Percentiles rank a stretch among this genome's conserved stretches.
phyloP scores from a whole-genome alignment of 2,329 filamentous ascomycete species.

The Seiridium unicorne region DNA sequence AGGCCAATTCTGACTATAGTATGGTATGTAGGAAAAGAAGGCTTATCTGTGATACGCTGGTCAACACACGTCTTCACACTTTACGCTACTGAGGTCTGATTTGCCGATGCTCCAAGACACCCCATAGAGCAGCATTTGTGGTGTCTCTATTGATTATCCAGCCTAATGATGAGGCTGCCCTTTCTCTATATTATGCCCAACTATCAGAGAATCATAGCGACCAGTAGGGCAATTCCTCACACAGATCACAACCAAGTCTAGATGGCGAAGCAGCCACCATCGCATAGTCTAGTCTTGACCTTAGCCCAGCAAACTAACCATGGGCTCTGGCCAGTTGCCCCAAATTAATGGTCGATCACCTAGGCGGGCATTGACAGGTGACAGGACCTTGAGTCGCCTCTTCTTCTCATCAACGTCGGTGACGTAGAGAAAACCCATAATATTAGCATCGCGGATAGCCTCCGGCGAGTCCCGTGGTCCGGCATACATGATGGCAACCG shows the following conservation, averaged over 20 bases:
- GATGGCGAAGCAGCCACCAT: not conserved
- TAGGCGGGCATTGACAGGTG: slow-evolving; percentile 79
- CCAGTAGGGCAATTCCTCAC: too few relatives aligned
- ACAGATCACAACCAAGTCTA: not conserved
- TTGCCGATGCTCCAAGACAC: too few relatives aligned
- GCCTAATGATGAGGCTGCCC: too few relatives aligned
- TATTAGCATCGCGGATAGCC: slow-evolving; percentile 73
- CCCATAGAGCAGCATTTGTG: too few relatives aligned
- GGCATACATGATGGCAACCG: slow-evolving; percentile 83
- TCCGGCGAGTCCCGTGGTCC: slow-evolving; percentile 66
- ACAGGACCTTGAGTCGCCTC: slow-evolving; percentile 51
- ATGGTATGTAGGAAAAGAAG: too few relatives aligned
- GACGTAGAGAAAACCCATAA: slow-evolving; percentile 92
- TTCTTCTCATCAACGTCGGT: slow-evolving; percentile 86
- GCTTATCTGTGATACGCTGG: too few relatives aligned
- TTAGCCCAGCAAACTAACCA: slow-evolving; percentile 68
- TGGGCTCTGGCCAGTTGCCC: slow-evolving; percentile 84
- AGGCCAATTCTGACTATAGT: too few relatives aligned
- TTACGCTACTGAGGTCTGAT: too few relatives aligned
- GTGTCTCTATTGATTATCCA: too few relatives aligned
- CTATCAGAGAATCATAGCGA: too few relatives aligned
- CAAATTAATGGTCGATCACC: slow-evolving; percentile 78
- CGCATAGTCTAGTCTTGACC: not conserved
- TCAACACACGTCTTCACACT: too few relatives aligned
- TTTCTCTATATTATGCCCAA: too few relatives aligned